A percentile compares a stretch with the other conserved stretches of the same genome.
These are phyloP conservation scores for Fusarium sp. DNA, from an alignment of 2,329 filamentous ascomycete genomes.

Conservation along the genomic window DNA sequence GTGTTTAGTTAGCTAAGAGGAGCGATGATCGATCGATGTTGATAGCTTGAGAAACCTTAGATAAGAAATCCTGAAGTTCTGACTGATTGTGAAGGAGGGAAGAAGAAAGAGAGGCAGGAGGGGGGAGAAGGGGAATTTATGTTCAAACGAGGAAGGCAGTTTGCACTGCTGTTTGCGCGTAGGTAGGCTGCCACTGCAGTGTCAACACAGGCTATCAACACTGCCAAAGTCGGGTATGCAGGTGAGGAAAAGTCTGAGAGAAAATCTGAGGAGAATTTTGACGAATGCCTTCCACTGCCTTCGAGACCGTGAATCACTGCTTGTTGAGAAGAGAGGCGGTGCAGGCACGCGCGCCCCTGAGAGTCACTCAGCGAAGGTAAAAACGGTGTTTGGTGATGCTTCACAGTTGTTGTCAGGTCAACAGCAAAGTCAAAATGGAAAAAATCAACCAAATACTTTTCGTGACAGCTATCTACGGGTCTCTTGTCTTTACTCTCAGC, in stretches of 20 bases:
- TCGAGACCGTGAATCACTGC: constrained; percentile 20
- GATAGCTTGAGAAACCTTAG: background rate
- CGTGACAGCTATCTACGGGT: constrained; percentile 12
- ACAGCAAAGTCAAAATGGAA: background rate
- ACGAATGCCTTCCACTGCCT: background rate
- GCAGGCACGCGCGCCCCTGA: background rate
- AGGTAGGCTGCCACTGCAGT: constrained; percentile 5
- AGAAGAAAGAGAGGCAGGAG: background rate
- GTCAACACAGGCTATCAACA: background rate
- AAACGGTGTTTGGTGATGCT: background rate
- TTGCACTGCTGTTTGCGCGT: background rate
- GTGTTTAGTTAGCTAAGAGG: background rate
- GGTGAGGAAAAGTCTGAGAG: background rate
- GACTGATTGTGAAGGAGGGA: background rate
- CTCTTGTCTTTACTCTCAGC: background rate
- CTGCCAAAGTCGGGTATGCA: background rate
- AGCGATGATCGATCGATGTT: background rate
- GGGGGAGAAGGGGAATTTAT: background rate
- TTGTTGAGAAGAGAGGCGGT: background rate
- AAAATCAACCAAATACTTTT: constrained; percentile 7
- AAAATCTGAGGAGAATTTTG: too few species aligned
- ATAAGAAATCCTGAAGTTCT: background rate
- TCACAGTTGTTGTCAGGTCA: background rate
- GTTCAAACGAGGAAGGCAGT: background rate
- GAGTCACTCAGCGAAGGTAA: background rate